These are phyloP conservation scores for Phylloboletellus chloephorus DNA, from an alignment of 1,284 basidiomycete species.

Conservation along the genomic window DNA sequence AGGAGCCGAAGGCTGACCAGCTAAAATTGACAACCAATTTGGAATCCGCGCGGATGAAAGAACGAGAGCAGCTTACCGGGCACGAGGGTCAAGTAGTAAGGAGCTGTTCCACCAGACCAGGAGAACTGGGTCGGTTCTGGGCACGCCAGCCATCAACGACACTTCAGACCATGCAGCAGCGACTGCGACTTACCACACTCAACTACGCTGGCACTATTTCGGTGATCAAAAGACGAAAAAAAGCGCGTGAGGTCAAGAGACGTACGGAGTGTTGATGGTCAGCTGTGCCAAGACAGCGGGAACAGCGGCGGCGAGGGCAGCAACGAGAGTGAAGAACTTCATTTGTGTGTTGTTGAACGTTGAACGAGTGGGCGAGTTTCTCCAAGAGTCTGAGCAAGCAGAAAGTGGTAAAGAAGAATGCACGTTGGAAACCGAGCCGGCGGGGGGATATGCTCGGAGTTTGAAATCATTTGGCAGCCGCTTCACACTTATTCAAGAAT, in stretches of 20 bases:
- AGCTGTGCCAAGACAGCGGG: slow-evolving; percentile 45
- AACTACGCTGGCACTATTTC: slow-evolving; percentile 37
- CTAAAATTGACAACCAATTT: slow-evolving; percentile 29
- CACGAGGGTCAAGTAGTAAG: slow-evolving; percentile 63
- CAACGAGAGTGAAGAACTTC: slow-evolving; percentile 45
- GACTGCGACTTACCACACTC: slow-evolving; percentile 46
- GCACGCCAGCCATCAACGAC: neutral
- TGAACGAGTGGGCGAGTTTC: slow-evolving; percentile 23
- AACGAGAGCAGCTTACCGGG: slow-evolving; percentile 43
- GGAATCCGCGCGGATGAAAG: neutral
- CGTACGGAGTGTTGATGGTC: slow-evolving; percentile 68
- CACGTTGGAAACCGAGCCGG: neutral
- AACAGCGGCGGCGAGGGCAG: slow-evolving; percentile 42
- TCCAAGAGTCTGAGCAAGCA: neutral
- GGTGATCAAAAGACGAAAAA: slow-evolving; percentile 5
- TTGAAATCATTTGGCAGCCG: slow-evolving; percentile 22
- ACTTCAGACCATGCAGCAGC: neutral
- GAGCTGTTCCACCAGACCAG: slow-evolving; percentile 52
- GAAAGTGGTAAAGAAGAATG: slow-evolving; percentile 5
- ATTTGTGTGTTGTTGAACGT: slow-evolving; percentile 40
- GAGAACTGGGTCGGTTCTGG: slow-evolving; percentile 54
- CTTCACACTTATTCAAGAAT: too few relatives aligned
- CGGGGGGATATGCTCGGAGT: slow-evolving; percentile 24
- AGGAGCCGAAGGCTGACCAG: slow-evolving; percentile 48
- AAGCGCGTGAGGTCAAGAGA: slow-evolving; percentile 17